Conservation (phyloP, 352 stramenopile genomes). For the Pythium brassicae region DNA sequence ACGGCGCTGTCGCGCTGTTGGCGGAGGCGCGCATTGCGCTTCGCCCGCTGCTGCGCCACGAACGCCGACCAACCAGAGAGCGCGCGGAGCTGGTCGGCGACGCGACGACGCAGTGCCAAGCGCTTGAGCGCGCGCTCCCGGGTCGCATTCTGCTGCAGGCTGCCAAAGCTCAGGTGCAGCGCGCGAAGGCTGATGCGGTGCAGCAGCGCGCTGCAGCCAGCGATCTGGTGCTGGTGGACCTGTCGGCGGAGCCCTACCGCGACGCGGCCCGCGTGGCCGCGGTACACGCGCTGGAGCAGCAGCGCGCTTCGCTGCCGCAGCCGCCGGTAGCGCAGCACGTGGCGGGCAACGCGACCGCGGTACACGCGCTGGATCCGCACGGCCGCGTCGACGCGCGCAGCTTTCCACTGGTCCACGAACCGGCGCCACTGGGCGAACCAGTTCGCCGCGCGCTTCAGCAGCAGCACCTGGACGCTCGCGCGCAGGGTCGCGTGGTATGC, state of each 20-base stretch:
- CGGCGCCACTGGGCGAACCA: slow-evolving; percentile 50
- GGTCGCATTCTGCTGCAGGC: slow-evolving; percentile 17
- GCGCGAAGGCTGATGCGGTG: slow-evolving; percentile 27
- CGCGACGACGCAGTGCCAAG: slow-evolving; percentile 20
- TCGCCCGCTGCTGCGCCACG: slow-evolving; percentile 24
- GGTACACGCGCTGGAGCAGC: slow-evolving; percentile 53
- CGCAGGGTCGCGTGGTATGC: slow-evolving; percentile 35
- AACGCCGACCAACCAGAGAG: slow-evolving; percentile 23
- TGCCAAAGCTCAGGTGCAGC: slow-evolving; percentile 24
- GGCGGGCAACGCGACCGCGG: slow-evolving; percentile 44
- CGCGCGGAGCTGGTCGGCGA: slow-evolving; percentile 3
- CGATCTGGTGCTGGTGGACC: slow-evolving; percentile 29
- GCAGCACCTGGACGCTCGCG: slow-evolving; percentile 36
- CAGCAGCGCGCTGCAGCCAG: slow-evolving; percentile 20
- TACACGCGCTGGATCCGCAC: slow-evolving; percentile 61
- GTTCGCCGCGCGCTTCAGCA: slow-evolving; percentile 29
- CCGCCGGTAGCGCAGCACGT: slow-evolving; percentile 35
- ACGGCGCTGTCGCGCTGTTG: slow-evolving; percentile 34
- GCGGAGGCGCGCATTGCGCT: slow-evolving; percentile 27
- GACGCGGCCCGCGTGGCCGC: slow-evolving; percentile 29
- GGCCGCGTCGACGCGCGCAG: slow-evolving; percentile 20
- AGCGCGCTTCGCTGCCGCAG: slow-evolving; percentile 20
- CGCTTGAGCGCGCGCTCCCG: slow-evolving; percentile 27
- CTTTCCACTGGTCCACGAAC: slow-evolving; percentile 29
- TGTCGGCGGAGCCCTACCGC: slow-evolving; percentile 14